phyloP scores from a whole-genome alignment of 306 rosid genomes.

The Arachis stenosperma region DNA sequence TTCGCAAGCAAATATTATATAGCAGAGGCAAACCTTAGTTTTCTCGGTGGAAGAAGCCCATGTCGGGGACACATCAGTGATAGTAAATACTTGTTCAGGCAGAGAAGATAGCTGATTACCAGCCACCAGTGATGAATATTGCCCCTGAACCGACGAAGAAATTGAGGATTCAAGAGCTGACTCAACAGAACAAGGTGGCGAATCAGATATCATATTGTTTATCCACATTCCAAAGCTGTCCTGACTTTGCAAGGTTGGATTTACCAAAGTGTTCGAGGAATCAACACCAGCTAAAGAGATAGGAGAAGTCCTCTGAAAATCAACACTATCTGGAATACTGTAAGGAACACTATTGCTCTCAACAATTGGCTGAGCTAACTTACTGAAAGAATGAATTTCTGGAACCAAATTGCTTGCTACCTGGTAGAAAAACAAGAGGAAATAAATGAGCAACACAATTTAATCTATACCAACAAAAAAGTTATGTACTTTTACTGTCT shows the following conservation, averaged over 20 bases:
- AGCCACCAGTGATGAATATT: slow-evolving; percentile 46
- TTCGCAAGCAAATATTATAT: background rate
- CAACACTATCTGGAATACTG: slow-evolving; percentile 40
- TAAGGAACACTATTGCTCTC: slow-evolving; percentile 36
- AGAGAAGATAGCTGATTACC: slow-evolving; percentile 57
- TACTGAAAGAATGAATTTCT: slow-evolving; percentile 48
- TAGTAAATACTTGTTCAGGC: slow-evolving; percentile 68
- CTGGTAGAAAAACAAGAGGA: slow-evolving; percentile 46
- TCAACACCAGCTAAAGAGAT: slow-evolving; percentile 40
- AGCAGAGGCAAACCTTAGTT: slow-evolving; percentile 76
- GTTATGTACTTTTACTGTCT: background rate
- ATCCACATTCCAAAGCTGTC: slow-evolving; percentile 92
- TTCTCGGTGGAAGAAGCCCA: slow-evolving; percentile 90
- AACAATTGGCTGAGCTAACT: slow-evolving; percentile 42
- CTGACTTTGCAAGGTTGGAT: slow-evolving; percentile 71
- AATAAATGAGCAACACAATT: slow-evolving; percentile 1
- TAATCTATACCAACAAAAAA: background rate
- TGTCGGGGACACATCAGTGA: slow-evolving; percentile 77
- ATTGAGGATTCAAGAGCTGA: slow-evolving; percentile 54
- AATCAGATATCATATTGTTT: slow-evolving; percentile 49
- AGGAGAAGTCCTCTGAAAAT: slow-evolving; percentile 43
- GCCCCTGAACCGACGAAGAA: slow-evolving; percentile 50
- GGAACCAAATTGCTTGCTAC: slow-evolving; percentile 45
- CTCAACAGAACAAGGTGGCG: slow-evolving; percentile 51
- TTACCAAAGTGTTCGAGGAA: slow-evolving; percentile 48